phyloP scores from a whole-genome alignment of 371 early-diverging fungal genomes.

The Rhizopus delemar region DNA sequence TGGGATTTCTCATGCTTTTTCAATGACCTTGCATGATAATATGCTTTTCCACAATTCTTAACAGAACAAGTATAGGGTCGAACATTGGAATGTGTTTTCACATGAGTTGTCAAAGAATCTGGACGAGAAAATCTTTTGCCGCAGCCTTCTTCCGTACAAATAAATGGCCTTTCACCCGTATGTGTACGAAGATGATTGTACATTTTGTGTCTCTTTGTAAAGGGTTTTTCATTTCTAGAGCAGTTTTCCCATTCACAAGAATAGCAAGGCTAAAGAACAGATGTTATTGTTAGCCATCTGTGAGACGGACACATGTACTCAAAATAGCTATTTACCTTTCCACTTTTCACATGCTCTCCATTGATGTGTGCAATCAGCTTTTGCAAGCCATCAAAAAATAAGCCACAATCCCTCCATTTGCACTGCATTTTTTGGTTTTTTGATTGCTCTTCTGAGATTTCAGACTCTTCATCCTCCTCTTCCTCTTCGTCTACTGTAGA shows the following conservation, averaged over 20 bases:
- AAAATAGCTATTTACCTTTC: conserved; percentile 44
- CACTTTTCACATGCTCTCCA: conserved; percentile 66
- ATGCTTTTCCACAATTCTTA: conserved; percentile 71
- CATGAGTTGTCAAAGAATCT: conserved; percentile 87
- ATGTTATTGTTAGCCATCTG: background rate
- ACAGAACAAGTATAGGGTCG: conserved; percentile 68
- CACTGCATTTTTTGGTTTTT: conserved; percentile 34
- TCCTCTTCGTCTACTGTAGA: conserved; percentile 29
- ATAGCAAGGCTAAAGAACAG: conserved; percentile 61
- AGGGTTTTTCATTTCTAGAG: conserved; percentile 72
- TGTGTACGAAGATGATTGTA: conserved; percentile 88
- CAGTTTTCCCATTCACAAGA: conserved; percentile 84
- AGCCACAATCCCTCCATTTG: conserved; percentile 61
- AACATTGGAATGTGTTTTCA: conserved; percentile 83
- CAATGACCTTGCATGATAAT: conserved; percentile 79
- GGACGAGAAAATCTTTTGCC: conserved; percentile 85
- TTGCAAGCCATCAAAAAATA: conserved; percentile 46
- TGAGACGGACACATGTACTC: background rate
- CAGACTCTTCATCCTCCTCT: conserved; percentile 23
- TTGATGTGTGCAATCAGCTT: conserved; percentile 62
- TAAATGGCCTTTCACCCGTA: conserved; percentile 79
- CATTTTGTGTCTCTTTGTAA: conserved; percentile 89
- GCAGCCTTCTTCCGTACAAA: conserved; percentile 56
- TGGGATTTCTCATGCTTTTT: conserved; percentile 77
- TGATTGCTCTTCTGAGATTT: conserved; percentile 3